Evolutionary conservation across 106 monocot genomes (phyloP), one percentile per base, ranked within the genome.

Genomic region (Platanthera guangdongensis): DNA sequence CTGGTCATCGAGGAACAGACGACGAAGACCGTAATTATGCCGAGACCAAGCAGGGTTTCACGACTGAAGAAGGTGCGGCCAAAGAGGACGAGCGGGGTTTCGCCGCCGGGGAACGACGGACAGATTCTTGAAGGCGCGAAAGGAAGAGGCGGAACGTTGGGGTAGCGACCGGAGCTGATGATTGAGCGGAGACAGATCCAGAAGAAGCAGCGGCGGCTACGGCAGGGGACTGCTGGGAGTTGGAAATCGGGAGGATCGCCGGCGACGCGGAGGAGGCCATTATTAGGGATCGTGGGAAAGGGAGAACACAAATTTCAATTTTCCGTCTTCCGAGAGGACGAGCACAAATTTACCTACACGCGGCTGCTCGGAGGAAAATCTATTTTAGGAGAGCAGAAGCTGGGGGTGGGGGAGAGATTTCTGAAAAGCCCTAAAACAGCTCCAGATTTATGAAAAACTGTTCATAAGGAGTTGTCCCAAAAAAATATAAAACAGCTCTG

Each of bases 1-100:
- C 63, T 72, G 82, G 7, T 82, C 82, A n/a, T 86, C 82, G 13
- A 86, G 86, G 62, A 86, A 86, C 60, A 86, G n/a, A 86, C 55
- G 50, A 82, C 73, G 71, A 86, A 47, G 50, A 86, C 57, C 5
- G 79, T 76, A 71, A 86, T 13, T 47, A 82, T 50, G 50, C 76
- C 15, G 52, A 86, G 82, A 4, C 73, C 79, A 16, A 72, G 75
- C 16, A 86, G 73, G 62, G 82, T 82, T 62, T 86, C 86, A 11
- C 82, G 79, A 14, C 79, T 79, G 55, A 79, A 79, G 63, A 79
- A 82, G 19, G 75, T 68, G 52, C 79, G 75, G 64, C 86, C 82
- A 47, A 82, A 48, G 65, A 86, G 50, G 71, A 82, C 74, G 13
- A 86, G 79, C 9, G 86, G 82, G 2, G 76, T 57, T 11, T 86